Evolutionary conservation across 1,139 yeast species (phyloP), one percentile per base, ranked within the genome.

Genomic region (Saccharomyces hybrid): DNA sequence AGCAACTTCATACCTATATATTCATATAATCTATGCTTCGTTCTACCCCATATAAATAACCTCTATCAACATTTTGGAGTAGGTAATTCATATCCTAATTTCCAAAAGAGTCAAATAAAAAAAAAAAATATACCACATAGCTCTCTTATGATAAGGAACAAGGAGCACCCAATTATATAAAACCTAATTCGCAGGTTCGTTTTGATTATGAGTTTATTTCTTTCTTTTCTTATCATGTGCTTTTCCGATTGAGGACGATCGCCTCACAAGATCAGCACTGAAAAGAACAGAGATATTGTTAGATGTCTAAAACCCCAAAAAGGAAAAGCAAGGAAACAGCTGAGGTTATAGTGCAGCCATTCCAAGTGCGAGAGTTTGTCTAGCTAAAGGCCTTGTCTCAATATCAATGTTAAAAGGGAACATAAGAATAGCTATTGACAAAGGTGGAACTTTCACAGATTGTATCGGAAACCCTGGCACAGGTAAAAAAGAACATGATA

Each of bases 401-500:
- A 14, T 27, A 47, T 16, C 16, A 47, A 47, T 27, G 34, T 16
- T 13, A 20, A 41, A 13, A 7, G 48, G 44, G 1, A 50, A 50
- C 11, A 68, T 70, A 20, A 65, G 72, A 52, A 72, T 73, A 20
- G 73, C 77, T 4, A 68, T 73, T 38, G 86, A 82, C 63, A 73
- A 90, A 66, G 91, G 93, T 59, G 97, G 97, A 53, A 90, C 97
- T 0, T 89, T 89, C 73, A 88, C 96, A 6, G 97, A 89, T 67
- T 81, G 90, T 68, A 67, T 80, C 58, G 78, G 83, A 67, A 75
- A 73, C 57, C 75, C 72, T 47, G 76, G 76, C 23, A 70, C 72
- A 47, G 76, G 70, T 23, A 69, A 64, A 50, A 65, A 60, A 49
- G 76, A 74, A 52, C 78, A 76, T 54, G 84, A 81, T 60, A 83